Percentiles rank a stretch among this genome's conserved stretches.
Conservation (phyloP, 306 rosid species). For the Prinsepia uniflora region DNA sequence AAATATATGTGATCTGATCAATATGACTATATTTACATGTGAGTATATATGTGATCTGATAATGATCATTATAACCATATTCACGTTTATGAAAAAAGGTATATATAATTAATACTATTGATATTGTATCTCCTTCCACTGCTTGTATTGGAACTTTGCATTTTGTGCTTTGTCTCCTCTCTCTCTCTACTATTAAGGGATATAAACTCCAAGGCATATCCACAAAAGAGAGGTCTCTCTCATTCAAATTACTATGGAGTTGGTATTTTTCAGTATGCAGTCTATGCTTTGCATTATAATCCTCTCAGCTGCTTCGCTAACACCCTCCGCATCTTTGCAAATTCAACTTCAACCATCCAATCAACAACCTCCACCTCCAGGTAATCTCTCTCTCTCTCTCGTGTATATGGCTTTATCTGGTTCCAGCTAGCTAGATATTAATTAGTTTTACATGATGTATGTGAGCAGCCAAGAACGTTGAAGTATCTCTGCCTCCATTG, state of each 20-base stretch:
- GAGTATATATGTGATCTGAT: no score
- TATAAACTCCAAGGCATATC: constrained; percentile 13
- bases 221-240: constrained; percentile 16
- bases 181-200: constrained; percentile 15
- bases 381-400: constrained; percentile 26
- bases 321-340: constrained; percentile 42
- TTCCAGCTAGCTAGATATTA: neutral
- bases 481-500: constrained; percentile 35
- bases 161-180: constrained; percentile 57
- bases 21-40: no score
- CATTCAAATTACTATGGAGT: constrained; percentile 23
- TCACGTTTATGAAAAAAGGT: constrained; percentile 16
- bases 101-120: constrained; percentile 14
- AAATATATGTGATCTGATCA: no score
- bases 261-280: constrained; percentile 21
- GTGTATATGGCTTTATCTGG: neutral
- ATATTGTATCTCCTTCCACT: constrained; percentile 21
- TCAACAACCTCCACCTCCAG: constrained; percentile 19
- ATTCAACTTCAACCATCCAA: constrained; percentile 28
- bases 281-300: constrained; percentile 19
- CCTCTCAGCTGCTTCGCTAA: constrained; percentile 30
- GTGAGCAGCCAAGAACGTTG: constrained; percentile 17
- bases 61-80: no score
- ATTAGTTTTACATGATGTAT: neutral
- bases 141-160: constrained; percentile 56